Evolutionary conservation across 2,329 filamentous ascomycete species (phyloP).

Genomic region (Aspergillus pseudoviridinutans): DNA sequence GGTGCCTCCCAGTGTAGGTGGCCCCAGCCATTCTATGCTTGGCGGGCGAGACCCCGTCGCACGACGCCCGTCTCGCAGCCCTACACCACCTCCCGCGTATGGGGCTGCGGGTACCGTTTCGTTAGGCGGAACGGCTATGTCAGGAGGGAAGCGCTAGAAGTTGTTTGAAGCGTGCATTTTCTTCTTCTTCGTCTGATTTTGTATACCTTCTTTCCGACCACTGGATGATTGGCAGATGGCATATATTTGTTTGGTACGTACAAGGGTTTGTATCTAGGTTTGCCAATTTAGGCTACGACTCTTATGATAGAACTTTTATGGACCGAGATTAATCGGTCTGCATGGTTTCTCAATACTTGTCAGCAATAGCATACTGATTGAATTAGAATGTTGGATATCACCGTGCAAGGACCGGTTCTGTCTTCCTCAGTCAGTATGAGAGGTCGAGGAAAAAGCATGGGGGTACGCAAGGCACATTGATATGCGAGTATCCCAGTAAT

Average conservation of each 20-base stretch:
- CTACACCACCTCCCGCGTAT: conserved; percentile 41
- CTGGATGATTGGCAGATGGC: too few relatives aligned
- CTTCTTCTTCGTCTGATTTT: background rate
- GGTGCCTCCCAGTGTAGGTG: conserved; percentile 17
- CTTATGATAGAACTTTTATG: background rate
- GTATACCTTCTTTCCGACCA: background rate
- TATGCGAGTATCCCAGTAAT: background rate
- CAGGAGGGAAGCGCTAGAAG: conserved; percentile 26
- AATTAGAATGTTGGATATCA: background rate
- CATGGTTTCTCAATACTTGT: background rate
- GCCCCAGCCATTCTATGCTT: conserved; percentile 12
- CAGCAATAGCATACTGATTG: background rate
- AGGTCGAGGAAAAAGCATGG: background rate
- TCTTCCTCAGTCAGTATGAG: background rate
- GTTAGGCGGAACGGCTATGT: conserved; percentile 28
- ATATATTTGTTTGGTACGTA: background rate
- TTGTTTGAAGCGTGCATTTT: background rate
- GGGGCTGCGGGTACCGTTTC: conserved; percentile 33
- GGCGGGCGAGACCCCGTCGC: conserved; percentile 19
- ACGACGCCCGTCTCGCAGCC: conserved; percentile 30
- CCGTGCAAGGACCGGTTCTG: background rate
- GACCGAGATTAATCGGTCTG: background rate
- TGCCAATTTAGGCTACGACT: background rate
- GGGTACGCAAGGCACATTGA: background rate
- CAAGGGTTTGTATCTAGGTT: background rate